Evolutionary conservation across 2,329 filamentous ascomycete genomes (phyloP), one percentile per base, ranked within the genome.

Genomic region (Zopfia rhizophila): DNA sequence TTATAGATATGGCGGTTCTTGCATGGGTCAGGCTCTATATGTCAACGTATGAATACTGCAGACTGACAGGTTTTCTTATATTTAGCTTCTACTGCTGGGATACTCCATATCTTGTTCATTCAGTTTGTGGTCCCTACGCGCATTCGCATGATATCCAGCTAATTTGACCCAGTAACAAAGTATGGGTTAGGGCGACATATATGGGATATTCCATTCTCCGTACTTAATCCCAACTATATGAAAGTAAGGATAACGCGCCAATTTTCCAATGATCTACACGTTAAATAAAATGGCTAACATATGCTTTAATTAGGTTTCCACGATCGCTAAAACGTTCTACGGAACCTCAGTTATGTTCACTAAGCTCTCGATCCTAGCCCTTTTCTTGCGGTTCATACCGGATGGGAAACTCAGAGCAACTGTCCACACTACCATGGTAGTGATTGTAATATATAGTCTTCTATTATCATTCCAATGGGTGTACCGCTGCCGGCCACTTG

Each of bases 381-480:
- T 38, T 21, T 38, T 38, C 14, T n/a, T 27, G 24, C 35, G 35
- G 28, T 38, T 38, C 28, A 13, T 24, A 38, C 21, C 17, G 6
- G 12, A 14, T 14, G 19, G 35, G 17, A 25, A 14, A 13, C 23
- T 38, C 35, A 21, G 21, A 24, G 21, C 28, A 6, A 23, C 22
- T 25, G 12, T 38, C n/a, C 28, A 38, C 21, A 38, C 28, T 17
- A 38, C 18, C 22, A 38, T 38, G 23, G 35, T 25, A 38, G 28
- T 38, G 14, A 23, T 38, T 7, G 35, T 27, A 18, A n/a, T n/a
- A n/a, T n/a, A n/a, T n/a, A n/a, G n/a, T n/a, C n/a, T n/a, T n/a
- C n/a, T n/a, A n/a, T n/a, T 23, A 25, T 38, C 35, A 38, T 38
- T 38, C 17, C 21, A 25, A 25, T 38, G 35, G 35, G 35, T 38